Base-by-base conservation (phyloP, 768 basidiomycete genomes). In the Tricholoma hemisulphureum region DNA sequence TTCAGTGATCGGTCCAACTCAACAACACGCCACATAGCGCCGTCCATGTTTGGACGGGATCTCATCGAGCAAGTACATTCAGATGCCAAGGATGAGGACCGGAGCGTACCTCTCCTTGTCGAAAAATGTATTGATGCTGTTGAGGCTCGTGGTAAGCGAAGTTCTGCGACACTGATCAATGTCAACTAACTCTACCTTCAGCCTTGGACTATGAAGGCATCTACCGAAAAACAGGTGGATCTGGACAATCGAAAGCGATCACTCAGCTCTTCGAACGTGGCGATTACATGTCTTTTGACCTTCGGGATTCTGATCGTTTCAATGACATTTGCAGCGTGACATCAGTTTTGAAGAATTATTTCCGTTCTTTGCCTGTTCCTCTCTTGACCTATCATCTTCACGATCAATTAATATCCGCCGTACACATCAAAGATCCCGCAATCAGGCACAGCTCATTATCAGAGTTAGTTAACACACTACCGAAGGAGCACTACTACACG, bases 321-420 rank as follows among this genome's bases (percentile, higher is more conserved):
- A 98, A 96, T 77, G 97, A 99, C 71, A 93, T 99, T 58, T 94
- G 91, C 71, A 94, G 93, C 59, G 86, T 98, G 59, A 99, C 97
- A 1, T 96, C 94, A 23, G 95, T 98, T 26, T 80, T 99, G 67
- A 98, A 99, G 78, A 91, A 88, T 32, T 98, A 98, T 75, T 92
- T 99, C 83, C 86, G 97, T 26, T 80, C 87, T n/a, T 76, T 99
- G 34, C 95, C 96, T 14, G 82, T 89, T 51, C 97, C 97, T 6
- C 78, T 99, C 51, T 77, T 98, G 63, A 97, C 97, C 1, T 92
- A 86, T 67, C 89, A 90, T 54, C 81, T 97, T 8, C 95, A 98
- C 61, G 93, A 96, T 65, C 85, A 87, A 66, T 96, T 98, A 69
- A 88, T 97, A 62, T 69, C 80, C 29, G 89, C 93, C 16, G 81